Conservation (phyloP, 2,329 filamentous ascomycete species). For the Neocatenulostroma microsporum region DNA sequence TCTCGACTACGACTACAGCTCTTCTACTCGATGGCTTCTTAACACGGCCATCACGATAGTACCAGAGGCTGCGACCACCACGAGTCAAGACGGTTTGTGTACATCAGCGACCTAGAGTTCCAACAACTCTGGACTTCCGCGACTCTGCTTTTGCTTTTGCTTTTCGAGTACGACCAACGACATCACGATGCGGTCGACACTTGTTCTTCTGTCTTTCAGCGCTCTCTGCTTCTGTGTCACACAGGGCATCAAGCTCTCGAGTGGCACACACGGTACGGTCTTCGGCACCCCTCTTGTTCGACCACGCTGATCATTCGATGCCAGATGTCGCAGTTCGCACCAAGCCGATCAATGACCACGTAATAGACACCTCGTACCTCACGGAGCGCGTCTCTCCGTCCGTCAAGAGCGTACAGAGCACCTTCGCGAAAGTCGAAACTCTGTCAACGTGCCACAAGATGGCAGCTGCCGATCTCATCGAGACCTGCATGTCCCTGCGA, state of each 20-base stretch:
- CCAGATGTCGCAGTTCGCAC: too few relatives aligned
- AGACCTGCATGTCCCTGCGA: conserved; percentile 46
- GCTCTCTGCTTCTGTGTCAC: too few relatives aligned
- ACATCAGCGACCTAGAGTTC: conserved; percentile 4
- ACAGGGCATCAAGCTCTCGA: too few relatives aligned
- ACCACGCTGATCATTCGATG: too few relatives aligned
- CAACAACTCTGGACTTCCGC: conserved; percentile 7
- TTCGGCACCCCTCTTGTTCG: too few relatives aligned
- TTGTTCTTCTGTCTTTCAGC: conserved; percentile 1
- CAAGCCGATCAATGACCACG: too few relatives aligned
- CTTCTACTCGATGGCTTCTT: not conserved
- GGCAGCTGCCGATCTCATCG: conserved; percentile 44
- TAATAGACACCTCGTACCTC: too few relatives aligned
- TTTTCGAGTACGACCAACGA: not conserved
- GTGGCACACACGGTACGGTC: too few relatives aligned
- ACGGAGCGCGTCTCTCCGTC: not conserved
- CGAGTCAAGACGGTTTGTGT: too few relatives aligned
- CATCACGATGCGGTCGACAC: conserved; percentile 11
- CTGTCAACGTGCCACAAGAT: conserved; percentile 46
- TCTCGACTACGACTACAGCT: too few relatives aligned
- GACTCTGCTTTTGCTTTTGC: not conserved
- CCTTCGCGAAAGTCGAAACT: conserved; percentile 39
- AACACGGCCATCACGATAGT: not conserved
- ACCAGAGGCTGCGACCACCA: not conserved
- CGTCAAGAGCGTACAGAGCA: conserved; percentile 32